Evolutionary conservation across 805 yeast genomes (phyloP).

Genomic region (Kodamaea nitidulidarum): DNA sequence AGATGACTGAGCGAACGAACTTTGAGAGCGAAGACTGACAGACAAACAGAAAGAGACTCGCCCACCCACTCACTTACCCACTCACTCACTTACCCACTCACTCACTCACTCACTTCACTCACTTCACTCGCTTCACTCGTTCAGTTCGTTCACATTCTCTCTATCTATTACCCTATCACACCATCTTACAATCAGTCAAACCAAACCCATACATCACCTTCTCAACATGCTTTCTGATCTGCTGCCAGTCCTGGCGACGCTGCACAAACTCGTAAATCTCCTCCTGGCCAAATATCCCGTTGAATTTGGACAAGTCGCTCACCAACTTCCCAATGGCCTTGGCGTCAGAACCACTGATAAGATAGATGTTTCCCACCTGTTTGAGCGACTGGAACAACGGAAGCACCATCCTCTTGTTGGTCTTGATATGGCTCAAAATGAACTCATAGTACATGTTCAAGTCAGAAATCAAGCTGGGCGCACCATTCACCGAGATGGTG

Average conservation of each 20-base stretch:
- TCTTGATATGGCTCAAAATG: slow-evolving; percentile 42
- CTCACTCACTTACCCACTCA: too few species aligned
- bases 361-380: slow-evolving; percentile 77
- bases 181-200: slow-evolving; percentile 66
- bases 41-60: too few species aligned
- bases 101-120: too few species aligned
- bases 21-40: too few species aligned
- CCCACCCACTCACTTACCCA: too few species aligned
- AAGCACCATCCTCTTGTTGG: slow-evolving; percentile 63
- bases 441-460: slow-evolving; percentile 75
- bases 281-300: slow-evolving; percentile 87
- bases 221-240: slow-evolving; percentile 76
- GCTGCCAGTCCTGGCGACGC: slow-evolving; percentile 81
- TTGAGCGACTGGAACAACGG: slow-evolving; percentile 78
- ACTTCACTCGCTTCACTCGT: too few species aligned
- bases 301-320: slow-evolving; percentile 78
- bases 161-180: slow-evolving; percentile 27
- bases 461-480: slow-evolving; percentile 76
- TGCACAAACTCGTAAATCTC: slow-evolving; percentile 92
- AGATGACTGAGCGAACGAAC: too few species aligned
- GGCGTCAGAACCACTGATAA: slow-evolving; percentile 68
- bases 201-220: slow-evolving; percentile 93
- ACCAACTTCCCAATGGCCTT: slow-evolving; percentile 80
- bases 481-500: slow-evolving; percentile 75
- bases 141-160: neutral